Base-by-base conservation (phyloP, 2,329 filamentous ascomycete genomes). In the Monosporascus sp. region DNA sequence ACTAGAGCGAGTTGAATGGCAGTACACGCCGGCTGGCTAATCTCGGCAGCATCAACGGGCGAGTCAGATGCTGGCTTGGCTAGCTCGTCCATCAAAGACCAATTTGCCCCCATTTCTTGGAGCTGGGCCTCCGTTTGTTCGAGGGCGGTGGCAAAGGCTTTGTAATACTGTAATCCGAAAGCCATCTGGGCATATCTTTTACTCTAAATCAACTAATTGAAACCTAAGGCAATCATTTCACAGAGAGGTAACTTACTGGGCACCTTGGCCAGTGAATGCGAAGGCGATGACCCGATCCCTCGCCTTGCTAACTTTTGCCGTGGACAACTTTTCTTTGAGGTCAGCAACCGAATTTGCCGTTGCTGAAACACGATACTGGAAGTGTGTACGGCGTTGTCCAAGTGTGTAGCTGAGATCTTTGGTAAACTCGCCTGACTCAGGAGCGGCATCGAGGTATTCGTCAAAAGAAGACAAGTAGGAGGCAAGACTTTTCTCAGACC, bases 1-100 rank as follows among this genome's bases (percentile, higher is more conserved):
- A 72, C 59, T 1, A 75, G 53, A 24, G 57, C 71, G n/a, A 75
- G 53, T 52, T 75, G 73, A 5, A 74, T 31, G 1, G 69, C 67
- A 14, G 71, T 73, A 50, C 69, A 74, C 3, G 67, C 50, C 8
- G 72, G 66, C 50, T 73, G 69, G 34, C 64, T 65, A 48, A 71
- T 55, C 38, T 64, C 58, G 1, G 65, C 58, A 5, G 67, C 61
- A 45, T 65, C 55, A 7, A 71, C 41, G 3, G 57, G 55, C 1
- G 65, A 64, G 1, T 50, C 54, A 14, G 50, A 49, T 1, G 51
- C 51, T 17, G 61, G 55, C 5, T 55, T 49, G 7, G 31, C 24
- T 2, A 71, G 60, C 54, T 69, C 68, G 6, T 66, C 63, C 22
- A 57, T 52, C 26, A 67, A 48, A 19, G 56, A 60, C 61, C 66